These are phyloP conservation scores for Penicillium sp. DNA, from an alignment of 2,329 filamentous ascomycete genomes.

Conservation along the genomic window DNA sequence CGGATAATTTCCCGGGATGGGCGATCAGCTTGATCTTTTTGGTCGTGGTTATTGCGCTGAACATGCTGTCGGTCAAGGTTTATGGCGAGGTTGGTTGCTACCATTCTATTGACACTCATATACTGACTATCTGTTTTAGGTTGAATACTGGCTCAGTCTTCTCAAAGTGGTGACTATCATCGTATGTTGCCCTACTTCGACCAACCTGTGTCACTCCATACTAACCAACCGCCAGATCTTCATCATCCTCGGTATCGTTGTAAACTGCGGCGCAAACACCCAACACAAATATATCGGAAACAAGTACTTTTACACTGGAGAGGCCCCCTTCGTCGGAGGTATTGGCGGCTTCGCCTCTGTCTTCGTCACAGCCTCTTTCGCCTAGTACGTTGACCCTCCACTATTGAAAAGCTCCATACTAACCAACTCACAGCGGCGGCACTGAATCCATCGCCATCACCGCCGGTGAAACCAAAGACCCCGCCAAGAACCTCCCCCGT, in stretches of 20 bases:
- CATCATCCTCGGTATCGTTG: slow-evolving; percentile 54
- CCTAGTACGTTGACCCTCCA: slow-evolving; percentile 41
- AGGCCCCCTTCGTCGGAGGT: slow-evolving; percentile 56
- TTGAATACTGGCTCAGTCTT: slow-evolving; percentile 37
- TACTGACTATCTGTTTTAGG: slow-evolving; percentile 16
- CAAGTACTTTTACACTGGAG: slow-evolving; percentile 50
- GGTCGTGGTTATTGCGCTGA: slow-evolving; percentile 46
- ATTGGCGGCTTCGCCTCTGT: slow-evolving; percentile 59
- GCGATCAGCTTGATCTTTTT: slow-evolving; percentile 56
- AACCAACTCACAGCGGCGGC: slow-evolving; percentile 38
- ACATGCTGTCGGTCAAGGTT: slow-evolving; percentile 46
- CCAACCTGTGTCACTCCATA: background rate
- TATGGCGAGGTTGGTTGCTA: slow-evolving; percentile 44
- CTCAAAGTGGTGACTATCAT: slow-evolving; percentile 38
- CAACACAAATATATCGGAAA: slow-evolving; percentile 50
- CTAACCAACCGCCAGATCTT: slow-evolving; percentile 39
- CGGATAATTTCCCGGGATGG: slow-evolving; percentile 54
- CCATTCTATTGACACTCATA: background rate
- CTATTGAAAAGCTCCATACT: too few species aligned
- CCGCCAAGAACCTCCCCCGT: slow-evolving; percentile 51
- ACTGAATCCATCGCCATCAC: slow-evolving; percentile 60
- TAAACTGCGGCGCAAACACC: slow-evolving; percentile 51
- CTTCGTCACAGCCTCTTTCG: slow-evolving; percentile 55
- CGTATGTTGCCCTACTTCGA: too few species aligned
- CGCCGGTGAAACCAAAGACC: slow-evolving; percentile 57